Evolutionary conservation across 176 grass and related monocot genomes (phyloP).

Genomic region (Eremochloa ophiuroides): DNA sequence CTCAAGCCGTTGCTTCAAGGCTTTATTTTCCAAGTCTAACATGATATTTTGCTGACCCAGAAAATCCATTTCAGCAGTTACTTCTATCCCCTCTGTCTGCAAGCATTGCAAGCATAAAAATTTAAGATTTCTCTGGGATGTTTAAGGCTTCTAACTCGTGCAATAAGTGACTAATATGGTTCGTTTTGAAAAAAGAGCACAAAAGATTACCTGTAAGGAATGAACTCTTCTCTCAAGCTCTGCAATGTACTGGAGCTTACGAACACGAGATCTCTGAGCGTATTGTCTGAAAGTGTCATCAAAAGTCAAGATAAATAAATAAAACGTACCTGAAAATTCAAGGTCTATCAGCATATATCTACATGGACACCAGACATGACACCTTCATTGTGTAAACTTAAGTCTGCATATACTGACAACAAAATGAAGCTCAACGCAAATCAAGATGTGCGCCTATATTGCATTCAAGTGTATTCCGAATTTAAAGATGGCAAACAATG

Average conservation of each 20-base stretch:
- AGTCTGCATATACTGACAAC: not conserved
- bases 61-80: constrained; percentile 88
- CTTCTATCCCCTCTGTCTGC: constrained; percentile 64
- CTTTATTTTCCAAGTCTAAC: constrained; percentile 82
- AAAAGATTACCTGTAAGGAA: constrained; percentile 54
- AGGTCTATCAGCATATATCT: not conserved
- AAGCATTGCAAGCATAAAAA: constrained; percentile 14
- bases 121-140: not conserved
- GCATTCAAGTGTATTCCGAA: not conserved
- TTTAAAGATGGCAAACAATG: not conserved
- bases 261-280: constrained; percentile 78
- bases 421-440: not conserved
- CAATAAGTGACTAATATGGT: not conserved
- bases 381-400: not conserved
- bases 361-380: not conserved
- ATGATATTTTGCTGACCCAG: constrained; percentile 85
- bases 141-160: not conserved
- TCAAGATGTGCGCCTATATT: not conserved
- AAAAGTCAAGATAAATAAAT: not conserved
- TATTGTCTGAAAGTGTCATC: constrained; percentile 56
- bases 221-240: constrained; percentile 93
- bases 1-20: constrained; percentile 82
- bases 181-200: not conserved
- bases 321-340: not conserved
- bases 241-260: constrained; percentile 91